These are phyloP conservation scores for Acmispon strigosus DNA, from an alignment of 306 rosid genomes.

Conservation along the genomic window DNA sequence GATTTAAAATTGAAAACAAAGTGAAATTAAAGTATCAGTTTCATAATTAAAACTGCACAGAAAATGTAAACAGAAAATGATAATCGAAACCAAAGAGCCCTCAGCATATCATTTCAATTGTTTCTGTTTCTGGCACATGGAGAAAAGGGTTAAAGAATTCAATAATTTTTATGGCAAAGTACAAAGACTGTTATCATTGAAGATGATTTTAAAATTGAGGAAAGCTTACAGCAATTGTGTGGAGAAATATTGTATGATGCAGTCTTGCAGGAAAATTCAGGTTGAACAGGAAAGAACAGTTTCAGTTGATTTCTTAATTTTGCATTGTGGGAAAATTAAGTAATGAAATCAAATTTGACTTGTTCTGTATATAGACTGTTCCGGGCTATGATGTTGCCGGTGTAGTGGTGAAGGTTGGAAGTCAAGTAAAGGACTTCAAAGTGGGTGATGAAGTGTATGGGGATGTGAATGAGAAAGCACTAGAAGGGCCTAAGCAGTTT, in stretches of 20 bases:
- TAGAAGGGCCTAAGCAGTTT: slow-evolving; percentile 77
- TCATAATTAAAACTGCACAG: too few relatives aligned
- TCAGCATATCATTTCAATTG: background rate
- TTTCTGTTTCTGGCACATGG: background rate
- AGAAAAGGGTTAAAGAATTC: background rate
- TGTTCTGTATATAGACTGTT: slow-evolving; percentile 54
- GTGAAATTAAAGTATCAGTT: too few relatives aligned
- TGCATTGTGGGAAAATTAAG: background rate
- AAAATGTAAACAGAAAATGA: too few relatives aligned
- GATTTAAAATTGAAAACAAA: too few relatives aligned
- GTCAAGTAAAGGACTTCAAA: slow-evolving; percentile 64
- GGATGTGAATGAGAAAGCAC: slow-evolving; percentile 72
- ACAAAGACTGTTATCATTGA: background rate
- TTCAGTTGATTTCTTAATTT: background rate
- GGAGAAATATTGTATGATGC: background rate
- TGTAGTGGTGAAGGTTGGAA: slow-evolving; percentile 81
- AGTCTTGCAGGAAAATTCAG: background rate
- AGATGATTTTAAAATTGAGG: background rate
- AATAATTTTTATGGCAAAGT: background rate
- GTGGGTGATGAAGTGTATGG: slow-evolving; percentile 95
- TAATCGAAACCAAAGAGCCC: too few relatives aligned
- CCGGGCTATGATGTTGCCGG: slow-evolving; percentile 95
- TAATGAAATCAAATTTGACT: background rate
- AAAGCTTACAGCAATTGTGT: background rate
- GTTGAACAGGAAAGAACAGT: background rate